These are phyloP conservation scores for Neopestalotiopsis sp. DNA, from an alignment of 2,329 filamentous ascomycete species.

Conservation along the genomic window DNA sequence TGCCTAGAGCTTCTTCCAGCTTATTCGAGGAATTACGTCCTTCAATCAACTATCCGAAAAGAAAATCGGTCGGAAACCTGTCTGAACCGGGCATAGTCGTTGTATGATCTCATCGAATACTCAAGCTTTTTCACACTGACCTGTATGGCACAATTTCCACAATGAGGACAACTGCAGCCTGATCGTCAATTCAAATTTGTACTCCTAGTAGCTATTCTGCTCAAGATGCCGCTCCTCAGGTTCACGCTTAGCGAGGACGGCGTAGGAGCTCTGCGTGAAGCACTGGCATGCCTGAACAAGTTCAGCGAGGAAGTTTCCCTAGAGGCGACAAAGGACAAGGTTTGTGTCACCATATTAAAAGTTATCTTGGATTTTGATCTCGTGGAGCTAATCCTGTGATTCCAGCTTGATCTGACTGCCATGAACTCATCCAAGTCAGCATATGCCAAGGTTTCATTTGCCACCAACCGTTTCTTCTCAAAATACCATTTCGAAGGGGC, in stretches of 20 bases:
- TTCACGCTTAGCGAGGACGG: conserved; percentile 79
- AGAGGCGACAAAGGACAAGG: conserved; percentile 73
- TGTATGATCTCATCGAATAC: not conserved
- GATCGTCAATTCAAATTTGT: not conserved
- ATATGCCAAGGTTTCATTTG: conserved; percentile 75
- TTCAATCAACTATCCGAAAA: not conserved
- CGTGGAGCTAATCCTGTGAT: conserved; percentile 21
- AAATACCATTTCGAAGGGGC: conserved; percentile 70
- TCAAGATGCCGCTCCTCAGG: conserved; percentile 65
- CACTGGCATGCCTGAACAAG: conserved; percentile 75
- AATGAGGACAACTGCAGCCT: not conserved
- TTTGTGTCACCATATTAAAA: conserved; percentile 38
- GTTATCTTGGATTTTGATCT: not conserved
- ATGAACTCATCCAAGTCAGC: conserved; percentile 83
- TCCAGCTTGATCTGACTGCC: conserved; percentile 73
- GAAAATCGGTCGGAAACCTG: not conserved
- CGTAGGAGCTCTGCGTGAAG: conserved; percentile 73
- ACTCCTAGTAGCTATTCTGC: not conserved
- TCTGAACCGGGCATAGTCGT: not conserved
- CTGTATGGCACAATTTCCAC: not conserved
- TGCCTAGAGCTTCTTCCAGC: no score
- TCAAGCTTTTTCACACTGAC: not conserved
- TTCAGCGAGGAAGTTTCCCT: conserved; percentile 82
- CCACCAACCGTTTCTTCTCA: conserved; percentile 73
- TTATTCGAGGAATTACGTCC: not conserved